A percentile compares a stretch with the other conserved stretches of the same genome.
Evolutionary conservation across 148 eudicot species (phyloP).

Genomic region (Fagopyrum esculentum): DNA sequence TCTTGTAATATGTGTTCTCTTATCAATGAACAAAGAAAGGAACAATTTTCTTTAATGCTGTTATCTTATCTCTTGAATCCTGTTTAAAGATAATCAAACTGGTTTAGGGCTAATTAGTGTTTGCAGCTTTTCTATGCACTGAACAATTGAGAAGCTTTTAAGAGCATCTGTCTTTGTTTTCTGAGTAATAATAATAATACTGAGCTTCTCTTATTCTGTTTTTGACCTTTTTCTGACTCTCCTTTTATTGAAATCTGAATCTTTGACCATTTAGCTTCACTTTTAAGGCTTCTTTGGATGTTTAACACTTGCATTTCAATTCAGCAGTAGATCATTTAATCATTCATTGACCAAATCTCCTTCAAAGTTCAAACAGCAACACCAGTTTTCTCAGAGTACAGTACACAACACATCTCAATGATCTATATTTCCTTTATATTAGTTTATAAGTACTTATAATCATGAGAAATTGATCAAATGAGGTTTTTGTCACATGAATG

Average conservation of each 20-base stretch:
- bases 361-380: neutral
- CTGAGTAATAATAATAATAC: neutral
- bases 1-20: neutral
- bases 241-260: constrained; percentile 5
- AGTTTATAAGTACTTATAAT: neutral
- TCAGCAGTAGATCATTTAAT: neutral
- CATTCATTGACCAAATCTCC: neutral
- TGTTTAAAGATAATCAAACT: no score
- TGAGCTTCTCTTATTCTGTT: neutral
- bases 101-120: neutral
- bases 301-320: neutral
- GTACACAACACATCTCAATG: neutral
- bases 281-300: neutral
- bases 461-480: neutral
- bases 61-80: no score
- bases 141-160: neutral
- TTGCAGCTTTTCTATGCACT: neutral
- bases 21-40: neutral
- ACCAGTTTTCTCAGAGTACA: neutral
- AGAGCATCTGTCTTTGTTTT: neutral
- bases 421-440: neutral
- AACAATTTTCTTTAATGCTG: no score
- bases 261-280: constrained; percentile 7
- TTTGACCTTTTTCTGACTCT: neutral
- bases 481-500: constrained; percentile 8